Evolutionary conservation across 768 basidiomycete species (phyloP).

Genomic region (Coprinopsis cinerea): DNA sequence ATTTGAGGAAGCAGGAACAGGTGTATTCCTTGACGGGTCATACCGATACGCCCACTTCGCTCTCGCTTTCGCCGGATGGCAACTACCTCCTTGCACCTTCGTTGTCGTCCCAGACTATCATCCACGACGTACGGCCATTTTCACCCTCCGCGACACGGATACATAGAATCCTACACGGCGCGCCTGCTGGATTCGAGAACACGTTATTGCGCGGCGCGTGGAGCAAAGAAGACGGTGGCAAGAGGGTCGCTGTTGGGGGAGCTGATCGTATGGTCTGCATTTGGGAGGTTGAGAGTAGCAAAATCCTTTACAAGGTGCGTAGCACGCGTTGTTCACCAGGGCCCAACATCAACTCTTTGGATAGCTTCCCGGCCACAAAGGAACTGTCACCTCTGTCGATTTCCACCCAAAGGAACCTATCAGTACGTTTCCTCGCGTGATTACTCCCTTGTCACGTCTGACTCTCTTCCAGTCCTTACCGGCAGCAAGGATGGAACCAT

Average conservation of each 20-base stretch:
- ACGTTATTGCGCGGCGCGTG: constrained; percentile 80
- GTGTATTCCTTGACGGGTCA: constrained; percentile 81
- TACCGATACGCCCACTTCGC: constrained; percentile 87
- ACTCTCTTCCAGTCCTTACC: constrained; percentile 60
- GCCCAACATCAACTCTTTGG: too few species aligned
- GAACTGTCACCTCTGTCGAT: constrained; percentile 91
- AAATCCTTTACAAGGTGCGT: constrained; percentile 71
- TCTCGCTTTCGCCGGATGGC: constrained; percentile 88
- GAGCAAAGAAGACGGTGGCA: constrained; percentile 81
- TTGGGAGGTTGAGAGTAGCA: constrained; percentile 79
- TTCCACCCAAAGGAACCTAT: constrained; percentile 97
- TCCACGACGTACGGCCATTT: constrained; percentile 94
- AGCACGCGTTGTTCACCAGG: too few species aligned
- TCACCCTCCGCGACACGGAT: constrained; percentile 77
- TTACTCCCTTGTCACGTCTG: background rate
- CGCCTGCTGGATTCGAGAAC: constrained; percentile 93
- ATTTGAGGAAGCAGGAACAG: constrained; percentile 79
- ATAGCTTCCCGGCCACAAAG: constrained; percentile 96
- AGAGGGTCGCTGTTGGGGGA: constrained; percentile 80
- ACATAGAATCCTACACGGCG: constrained; percentile 74
- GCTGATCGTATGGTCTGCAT: constrained; percentile 84
- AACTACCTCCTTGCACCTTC: constrained; percentile 86
- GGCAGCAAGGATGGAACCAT: constrained; percentile 91
- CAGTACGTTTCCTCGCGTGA: constrained; percentile 44
- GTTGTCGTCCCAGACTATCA: constrained; percentile 81